Base-by-base conservation (phyloP, 257 asterid species). In the Paulownia fortunei region DNA sequence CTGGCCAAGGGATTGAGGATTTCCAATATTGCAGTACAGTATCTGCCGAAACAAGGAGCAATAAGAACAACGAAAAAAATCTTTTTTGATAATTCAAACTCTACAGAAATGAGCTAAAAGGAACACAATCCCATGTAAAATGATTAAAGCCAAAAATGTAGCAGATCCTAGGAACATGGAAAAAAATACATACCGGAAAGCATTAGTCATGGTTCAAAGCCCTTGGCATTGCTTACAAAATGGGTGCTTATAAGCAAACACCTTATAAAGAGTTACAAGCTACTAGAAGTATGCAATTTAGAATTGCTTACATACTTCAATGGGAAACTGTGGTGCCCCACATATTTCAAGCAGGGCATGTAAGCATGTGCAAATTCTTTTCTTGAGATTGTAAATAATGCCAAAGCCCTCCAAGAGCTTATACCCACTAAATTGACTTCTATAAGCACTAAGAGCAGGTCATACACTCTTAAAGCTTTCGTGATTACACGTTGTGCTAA, bases 1-100 rank as follows among this genome's bases (percentile, higher is more conserved):
- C 87, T 95, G 99, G 69, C 93, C 97, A 54, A 95, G 92, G 44
- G 98, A 88, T 75, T 95, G 99, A 73, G 99, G 99, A 78, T 95
- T 95, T 60, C 99, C 99, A 59, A 93, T 95, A 59, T 93, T 95
- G 88, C 98, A 95, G 82, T 93, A 95, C 19, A 95, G 72, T 64
- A 95, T 91, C 98, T 95, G 96, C 75, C 66, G 41, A 81, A 73
- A 68, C 61, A 51, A 72, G 12, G 46, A 56, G 73, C 42, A 72
- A 51, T 51, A 23, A 62, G 69, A 49, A 61, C 47, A 49, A 61
- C 56, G 49, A 8, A 16, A 76, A 63, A 51, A 79, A 16, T 34
- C 21, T n/a, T 65, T 24, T 34, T 4, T 8, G 12, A 15, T 18
- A 37, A 42, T 37, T 21, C 26, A 84, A 77, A 49, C 34, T 19